A percentile compares a stretch with the other conserved stretches of the same genome.
phyloP scores from a whole-genome alignment of 2,329 filamentous ascomycete genomes.

The Fusarium paranaense region DNA sequence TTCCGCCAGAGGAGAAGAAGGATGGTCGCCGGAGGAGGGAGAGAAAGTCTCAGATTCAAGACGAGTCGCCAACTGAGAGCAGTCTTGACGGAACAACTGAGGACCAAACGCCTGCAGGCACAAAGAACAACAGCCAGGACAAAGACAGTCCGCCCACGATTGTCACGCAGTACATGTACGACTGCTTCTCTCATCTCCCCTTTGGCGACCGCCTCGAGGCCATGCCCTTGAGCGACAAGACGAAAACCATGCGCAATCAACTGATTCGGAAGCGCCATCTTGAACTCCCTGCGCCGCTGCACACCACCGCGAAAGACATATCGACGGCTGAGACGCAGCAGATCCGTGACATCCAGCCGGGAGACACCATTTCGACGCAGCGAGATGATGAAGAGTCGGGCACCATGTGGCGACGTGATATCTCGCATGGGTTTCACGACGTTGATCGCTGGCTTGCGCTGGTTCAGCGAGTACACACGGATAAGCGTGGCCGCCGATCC shows the following conservation, averaged over 20 bases:
- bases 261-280: conserved; percentile 46
- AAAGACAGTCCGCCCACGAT: conserved; percentile 60
- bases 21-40: neutral
- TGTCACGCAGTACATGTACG: conserved; percentile 76
- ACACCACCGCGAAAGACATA: conserved; percentile 36
- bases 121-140: conserved; percentile 24
- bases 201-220: conserved; percentile 65
- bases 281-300: conserved; percentile 41
- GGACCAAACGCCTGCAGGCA: neutral
- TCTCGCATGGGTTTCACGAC: conserved; percentile 55
- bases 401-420: conserved; percentile 67
- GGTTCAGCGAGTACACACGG: conserved; percentile 67
- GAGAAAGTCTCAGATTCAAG: neutral
- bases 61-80: neutral
- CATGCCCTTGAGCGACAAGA: conserved; percentile 43
- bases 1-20: neutral
- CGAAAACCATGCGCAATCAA: conserved; percentile 44
- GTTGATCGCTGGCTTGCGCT: conserved; percentile 76
- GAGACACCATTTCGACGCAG: conserved; percentile 62
- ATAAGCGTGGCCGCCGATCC: conserved; percentile 49
- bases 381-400: conserved; percentile 59
- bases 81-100: neutral
- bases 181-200: conserved; percentile 72
- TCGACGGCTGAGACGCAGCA: conserved; percentile 38
- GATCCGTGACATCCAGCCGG: conserved; percentile 52